Percentiles rank a stretch among this genome's conserved stretches.
phyloP scores from a whole-genome alignment of 805 yeast genomes.

The Hanseniaspora valbyensis region DNA sequence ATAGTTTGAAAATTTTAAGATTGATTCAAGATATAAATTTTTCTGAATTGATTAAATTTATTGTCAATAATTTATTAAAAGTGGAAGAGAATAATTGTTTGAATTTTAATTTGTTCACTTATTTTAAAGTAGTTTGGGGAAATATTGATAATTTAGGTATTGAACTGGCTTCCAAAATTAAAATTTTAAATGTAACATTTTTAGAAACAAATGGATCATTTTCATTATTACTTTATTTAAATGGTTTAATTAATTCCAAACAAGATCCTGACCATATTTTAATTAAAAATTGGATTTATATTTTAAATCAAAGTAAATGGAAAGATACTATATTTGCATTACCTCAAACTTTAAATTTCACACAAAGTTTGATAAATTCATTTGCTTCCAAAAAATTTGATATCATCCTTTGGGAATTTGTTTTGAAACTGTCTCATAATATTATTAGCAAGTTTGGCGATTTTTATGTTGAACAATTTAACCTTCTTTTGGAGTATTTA shows the following conservation, averaged over 20 bases:
- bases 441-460: constrained; percentile 2
- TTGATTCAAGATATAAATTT: constrained; percentile 4
- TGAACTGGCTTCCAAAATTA: constrained; percentile 7
- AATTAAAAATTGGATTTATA: constrained; percentile 10
- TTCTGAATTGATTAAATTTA: constrained; percentile 1
- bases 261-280: neutral
- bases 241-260: neutral
- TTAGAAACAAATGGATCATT: neutral
- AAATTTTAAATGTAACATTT: neutral
- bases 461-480: neutral
- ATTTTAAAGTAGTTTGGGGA: constrained; percentile 5
- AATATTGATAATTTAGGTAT: constrained; percentile 8
- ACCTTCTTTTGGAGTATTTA: constrained; percentile 1
- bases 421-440: neutral
- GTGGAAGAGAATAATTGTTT: neutral
- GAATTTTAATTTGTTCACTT: constrained; percentile 6
- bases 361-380: neutral
- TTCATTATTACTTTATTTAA: constrained; percentile 1
- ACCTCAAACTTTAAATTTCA: neutral
- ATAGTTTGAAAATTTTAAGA: constrained; percentile 6
- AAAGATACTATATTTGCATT: neutral
- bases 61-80: constrained; percentile 2
- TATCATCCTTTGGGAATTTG: constrained; percentile 1
- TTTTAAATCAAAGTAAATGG: neutral
- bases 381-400: neutral